Conservation (phyloP, 192 early-diverging fungal genomes). For the Spizellomyces sp. region DNA sequence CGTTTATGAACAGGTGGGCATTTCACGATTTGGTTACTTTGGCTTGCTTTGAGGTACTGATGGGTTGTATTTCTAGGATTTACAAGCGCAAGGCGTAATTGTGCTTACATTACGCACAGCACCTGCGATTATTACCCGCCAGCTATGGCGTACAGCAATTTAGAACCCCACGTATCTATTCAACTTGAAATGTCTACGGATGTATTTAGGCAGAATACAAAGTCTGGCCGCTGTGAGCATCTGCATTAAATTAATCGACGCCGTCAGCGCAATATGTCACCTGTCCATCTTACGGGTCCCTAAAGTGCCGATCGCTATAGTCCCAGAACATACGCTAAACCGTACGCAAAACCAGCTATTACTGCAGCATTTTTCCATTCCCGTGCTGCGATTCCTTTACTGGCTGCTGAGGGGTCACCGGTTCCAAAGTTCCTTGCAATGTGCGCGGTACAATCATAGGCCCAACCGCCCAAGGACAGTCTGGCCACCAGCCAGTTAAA, state of each 20-base stretch:
- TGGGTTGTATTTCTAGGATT: conserved; percentile 15
- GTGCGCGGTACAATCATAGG: background rate
- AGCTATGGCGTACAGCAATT: no score
- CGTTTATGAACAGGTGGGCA: conserved; percentile 81
- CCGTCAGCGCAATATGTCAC: no score
- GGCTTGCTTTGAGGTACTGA: background rate
- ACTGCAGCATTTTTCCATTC: background rate
- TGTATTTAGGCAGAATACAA: no score
- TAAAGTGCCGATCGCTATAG: background rate
- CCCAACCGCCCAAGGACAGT: background rate
- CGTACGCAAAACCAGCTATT: background rate
- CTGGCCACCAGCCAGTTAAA: background rate
- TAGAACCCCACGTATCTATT: no score
- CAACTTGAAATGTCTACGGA: no score
- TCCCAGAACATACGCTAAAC: background rate
- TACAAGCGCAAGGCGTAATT: conserved; percentile 34
- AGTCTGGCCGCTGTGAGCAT: no score
- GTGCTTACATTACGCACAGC: background rate
- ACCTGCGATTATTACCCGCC: no score
- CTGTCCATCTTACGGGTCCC: no score
- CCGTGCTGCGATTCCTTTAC: background rate
- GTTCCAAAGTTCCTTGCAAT: background rate
- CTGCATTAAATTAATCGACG: no score
- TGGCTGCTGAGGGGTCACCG: background rate
- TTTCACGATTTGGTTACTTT: background rate